Conservation (phyloP, 2,329 filamentous ascomycete species). For the Aspergillus clavatus region DNA sequence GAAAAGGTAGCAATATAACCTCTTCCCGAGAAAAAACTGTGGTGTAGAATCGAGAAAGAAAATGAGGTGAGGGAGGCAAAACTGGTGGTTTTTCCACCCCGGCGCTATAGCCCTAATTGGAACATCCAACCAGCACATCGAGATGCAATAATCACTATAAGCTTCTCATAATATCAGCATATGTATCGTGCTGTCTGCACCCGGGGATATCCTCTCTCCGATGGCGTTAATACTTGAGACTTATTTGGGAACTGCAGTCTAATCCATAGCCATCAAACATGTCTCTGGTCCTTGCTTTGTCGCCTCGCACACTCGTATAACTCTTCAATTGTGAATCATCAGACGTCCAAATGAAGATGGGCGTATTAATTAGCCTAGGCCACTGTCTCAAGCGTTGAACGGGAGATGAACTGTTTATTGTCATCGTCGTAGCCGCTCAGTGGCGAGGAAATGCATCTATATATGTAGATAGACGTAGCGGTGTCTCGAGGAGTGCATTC, state of each 20-base stretch:
- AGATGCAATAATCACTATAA: no score
- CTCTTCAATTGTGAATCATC: background rate
- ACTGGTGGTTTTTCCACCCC: no score
- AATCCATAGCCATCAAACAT: background rate
- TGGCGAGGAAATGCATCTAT: background rate
- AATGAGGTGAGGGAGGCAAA: no score
- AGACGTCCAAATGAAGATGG: background rate
- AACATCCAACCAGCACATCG: no score
- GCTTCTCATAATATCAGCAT: no score
- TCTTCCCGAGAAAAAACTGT: no score
- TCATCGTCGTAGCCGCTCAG: background rate
- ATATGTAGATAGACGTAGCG: background rate
- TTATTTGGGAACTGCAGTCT: background rate
- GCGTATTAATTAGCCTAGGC: background rate
- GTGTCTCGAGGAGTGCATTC: background rate
- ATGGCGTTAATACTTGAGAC: no score
- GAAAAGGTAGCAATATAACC: no score
- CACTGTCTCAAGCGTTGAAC: background rate
- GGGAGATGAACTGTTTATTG: background rate
- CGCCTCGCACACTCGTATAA: background rate
- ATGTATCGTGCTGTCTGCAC: no score
- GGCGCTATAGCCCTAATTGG: no score
- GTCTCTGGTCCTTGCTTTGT: background rate
- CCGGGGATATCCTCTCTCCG: no score
- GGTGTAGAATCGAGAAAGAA: no score